Evolutionary conservation across 1,284 basidiomycete genomes (phyloP), one percentile per base, ranked within the genome.

Genomic region (Microbotryum saponariae): DNA sequence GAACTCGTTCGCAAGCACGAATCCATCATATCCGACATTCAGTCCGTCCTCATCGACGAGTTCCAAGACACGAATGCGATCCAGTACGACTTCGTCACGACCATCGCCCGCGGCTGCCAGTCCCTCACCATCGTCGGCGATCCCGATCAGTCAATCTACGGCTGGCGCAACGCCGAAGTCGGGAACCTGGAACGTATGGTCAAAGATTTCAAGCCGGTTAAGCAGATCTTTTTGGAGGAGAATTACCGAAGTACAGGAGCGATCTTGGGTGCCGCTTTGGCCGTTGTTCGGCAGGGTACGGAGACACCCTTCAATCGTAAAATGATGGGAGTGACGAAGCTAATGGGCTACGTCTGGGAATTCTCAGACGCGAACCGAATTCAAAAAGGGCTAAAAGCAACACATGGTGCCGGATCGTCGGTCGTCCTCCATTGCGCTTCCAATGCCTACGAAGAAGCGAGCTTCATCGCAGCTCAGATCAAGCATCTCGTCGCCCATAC

Each of bases 61-160:
- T 87, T 88, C 65, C 86, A 96, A 76, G 91, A 96, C 73, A 94
- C 91, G 2, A 94, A 93, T 71, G 82, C 80, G 3, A 85, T 85
- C 7, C 91, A 94, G 74, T 93, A 91, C 73, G 81, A 87, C 66
- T 82, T 94, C 37, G 88, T 94, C 86, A 79, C 77, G 60, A 78
- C 81, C n/a, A 83, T 93, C 59, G 86, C 85, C 14, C 33, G 79
- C 16, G 74, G 77, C 0, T 75, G 78, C 44, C 76, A 79, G 45
- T 83, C 85, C 64, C 80, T 92, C 31, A 91, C 87, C 6, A 82
- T 93, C 46, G 91, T 96, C 4, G 91, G 91, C 0, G 91, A 96
- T 76, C 91, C 91, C 0, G 91, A 96, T 75, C 91, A 94, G 73
- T 90, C 88, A 6, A 93, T 91, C 61, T 91, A 91, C 70, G 89